Conservation (phyloP, 345 rosid species). For the Acer negundo region DNA sequence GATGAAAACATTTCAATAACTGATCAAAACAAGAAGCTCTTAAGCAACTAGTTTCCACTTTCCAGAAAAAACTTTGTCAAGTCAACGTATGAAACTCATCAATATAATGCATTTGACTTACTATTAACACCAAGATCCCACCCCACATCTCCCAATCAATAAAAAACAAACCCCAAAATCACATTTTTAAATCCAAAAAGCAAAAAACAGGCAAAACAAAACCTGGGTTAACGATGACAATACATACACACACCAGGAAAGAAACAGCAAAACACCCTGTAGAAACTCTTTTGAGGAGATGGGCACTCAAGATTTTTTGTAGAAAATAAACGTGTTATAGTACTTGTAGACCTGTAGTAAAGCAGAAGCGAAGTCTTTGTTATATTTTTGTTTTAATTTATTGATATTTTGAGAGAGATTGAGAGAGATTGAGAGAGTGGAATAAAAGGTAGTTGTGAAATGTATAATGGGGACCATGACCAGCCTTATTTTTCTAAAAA, state of each 20-base stretch:
- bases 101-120: background rate
- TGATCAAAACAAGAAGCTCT: background rate
- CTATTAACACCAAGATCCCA: conserved; percentile 33
- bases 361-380: conserved; percentile 42
- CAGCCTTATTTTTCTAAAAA: conserved; percentile 24
- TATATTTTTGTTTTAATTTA: background rate
- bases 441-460: conserved; percentile 37
- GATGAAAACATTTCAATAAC: background rate
- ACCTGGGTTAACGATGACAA: conserved; percentile 18
- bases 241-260: conserved; percentile 26
- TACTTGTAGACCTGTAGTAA: conserved; percentile 42
- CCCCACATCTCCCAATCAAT: conserved; percentile 4
- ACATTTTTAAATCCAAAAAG: conserved; percentile 13
- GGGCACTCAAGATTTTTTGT: conserved; percentile 32
- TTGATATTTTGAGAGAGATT: background rate
- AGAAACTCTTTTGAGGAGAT: conserved; percentile 21
- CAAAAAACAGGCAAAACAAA: conserved; percentile 13
- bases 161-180: conserved; percentile 3
- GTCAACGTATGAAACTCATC: background rate
- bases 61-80: conserved; percentile 7
- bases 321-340: conserved; percentile 17
- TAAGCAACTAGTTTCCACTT: conserved; percentile 11
- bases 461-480: conserved; percentile 44
- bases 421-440: conserved; percentile 2
- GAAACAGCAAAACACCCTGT: conserved; percentile 19